These are phyloP conservation scores for Phytophthora pseudosyringae DNA, from an alignment of 352 stramenopile genomes.

Conservation along the genomic window DNA sequence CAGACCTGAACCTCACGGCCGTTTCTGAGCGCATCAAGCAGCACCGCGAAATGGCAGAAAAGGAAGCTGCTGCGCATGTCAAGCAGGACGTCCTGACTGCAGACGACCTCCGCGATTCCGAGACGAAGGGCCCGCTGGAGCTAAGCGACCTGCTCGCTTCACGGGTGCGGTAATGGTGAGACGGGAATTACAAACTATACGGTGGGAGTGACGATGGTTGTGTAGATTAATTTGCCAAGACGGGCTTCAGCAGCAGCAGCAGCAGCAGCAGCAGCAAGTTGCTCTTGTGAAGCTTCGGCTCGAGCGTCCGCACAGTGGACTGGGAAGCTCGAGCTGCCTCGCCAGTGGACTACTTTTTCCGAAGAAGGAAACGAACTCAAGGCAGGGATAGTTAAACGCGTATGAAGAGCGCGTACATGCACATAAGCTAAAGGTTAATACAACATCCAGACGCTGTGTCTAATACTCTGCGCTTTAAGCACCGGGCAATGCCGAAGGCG, in stretches of 20 bases:
- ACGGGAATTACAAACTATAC: constrained; percentile 1
- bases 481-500: neutral
- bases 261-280: neutral
- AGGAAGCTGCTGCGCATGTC: constrained; percentile 32
- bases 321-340: constrained; percentile 1
- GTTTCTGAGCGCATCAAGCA: constrained; percentile 63
- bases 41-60: constrained; percentile 41
- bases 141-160: constrained; percentile 55
- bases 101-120: constrained; percentile 55
- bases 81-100: constrained; percentile 57
- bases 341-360: constrained; percentile 19
- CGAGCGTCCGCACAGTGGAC: neutral
- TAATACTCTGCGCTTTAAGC: neutral
- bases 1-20: constrained; percentile 58
- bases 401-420: constrained; percentile 34
- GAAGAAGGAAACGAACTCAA: constrained; percentile 15
- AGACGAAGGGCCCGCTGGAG: constrained; percentile 46
- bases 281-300: constrained; percentile 1
- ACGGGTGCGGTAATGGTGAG: constrained; percentile 26
- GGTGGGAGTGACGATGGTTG: constrained; percentile 18
- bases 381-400: constrained; percentile 26
- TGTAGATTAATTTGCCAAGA: constrained; percentile 35
- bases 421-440: constrained; percentile 34
- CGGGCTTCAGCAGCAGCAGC: constrained; percentile 1
- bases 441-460: constrained; percentile 27